phyloP scores from a whole-genome alignment of 2,329 filamentous ascomycete genomes.

The Passalora sequoiae region DNA sequence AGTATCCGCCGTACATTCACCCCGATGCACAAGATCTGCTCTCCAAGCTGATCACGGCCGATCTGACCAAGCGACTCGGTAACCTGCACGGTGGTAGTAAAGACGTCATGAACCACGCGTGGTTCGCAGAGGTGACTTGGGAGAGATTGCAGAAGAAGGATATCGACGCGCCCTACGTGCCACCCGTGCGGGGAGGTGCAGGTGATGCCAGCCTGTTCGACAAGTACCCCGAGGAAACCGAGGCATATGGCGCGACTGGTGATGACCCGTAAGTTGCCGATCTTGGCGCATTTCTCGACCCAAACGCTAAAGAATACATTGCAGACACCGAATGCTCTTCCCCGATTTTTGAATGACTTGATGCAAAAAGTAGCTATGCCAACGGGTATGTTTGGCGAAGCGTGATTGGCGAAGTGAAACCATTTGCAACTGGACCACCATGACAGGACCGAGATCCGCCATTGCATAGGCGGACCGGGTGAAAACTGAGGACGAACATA shows the following conservation, averaged over 20 bases:
- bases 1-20: slow-evolving; percentile 94
- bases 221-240: slow-evolving; percentile 93
- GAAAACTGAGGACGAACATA: background rate
- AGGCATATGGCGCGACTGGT: slow-evolving; percentile 75
- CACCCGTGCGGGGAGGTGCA: slow-evolving; percentile 85
- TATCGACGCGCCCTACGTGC: slow-evolving; percentile 96
- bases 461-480: background rate
- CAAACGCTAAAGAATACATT: background rate
- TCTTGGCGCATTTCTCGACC: background rate
- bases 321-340: background rate
- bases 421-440: background rate
- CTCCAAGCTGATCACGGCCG: slow-evolving; percentile 85
- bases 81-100: slow-evolving; percentile 86
- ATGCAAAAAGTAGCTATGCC: background rate
- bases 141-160: slow-evolving; percentile 90
- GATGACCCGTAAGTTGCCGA: slow-evolving; percentile 71
- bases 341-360: slow-evolving; percentile 1
- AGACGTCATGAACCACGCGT: slow-evolving; percentile 91
- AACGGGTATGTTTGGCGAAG: background rate
- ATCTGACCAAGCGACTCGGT: slow-evolving; percentile 89
- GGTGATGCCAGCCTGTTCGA: slow-evolving; percentile 98
- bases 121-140: slow-evolving; percentile 98
- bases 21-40: slow-evolving; percentile 89
- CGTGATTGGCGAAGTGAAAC: background rate
- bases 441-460: slow-evolving; percentile 1